A percentile compares a stretch with the other conserved stretches of the same genome.
These are phyloP conservation scores for Xylaria longipes DNA, from an alignment of 495 filamentous ascomycete genomes.

Conservation along the genomic window DNA sequence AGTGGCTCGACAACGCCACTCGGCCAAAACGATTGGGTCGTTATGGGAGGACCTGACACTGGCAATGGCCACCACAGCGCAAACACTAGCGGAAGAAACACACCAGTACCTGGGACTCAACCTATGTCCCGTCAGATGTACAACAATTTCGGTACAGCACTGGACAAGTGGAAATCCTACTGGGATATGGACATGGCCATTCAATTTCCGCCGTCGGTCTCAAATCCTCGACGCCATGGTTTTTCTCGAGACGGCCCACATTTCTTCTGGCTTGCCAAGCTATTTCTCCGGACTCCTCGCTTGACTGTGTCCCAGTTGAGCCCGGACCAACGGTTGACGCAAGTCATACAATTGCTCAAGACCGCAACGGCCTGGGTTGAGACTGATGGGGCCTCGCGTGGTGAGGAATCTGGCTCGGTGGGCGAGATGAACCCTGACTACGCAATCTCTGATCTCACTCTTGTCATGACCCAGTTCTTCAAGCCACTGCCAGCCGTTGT, in stretches of 20 bases:
- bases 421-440: constrained; percentile 66
- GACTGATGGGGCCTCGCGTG: constrained; percentile 56
- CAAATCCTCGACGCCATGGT: constrained; percentile 58
- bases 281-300: constrained; percentile 55
- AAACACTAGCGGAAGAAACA: constrained; percentile 54
- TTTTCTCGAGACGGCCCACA: constrained; percentile 70
- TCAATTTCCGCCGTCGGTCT: constrained; percentile 63
- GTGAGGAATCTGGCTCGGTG: constrained; percentile 63
- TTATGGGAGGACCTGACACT: constrained; percentile 39
- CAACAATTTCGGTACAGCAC: constrained; percentile 48
- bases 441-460: constrained; percentile 63
- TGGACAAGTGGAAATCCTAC: constrained; percentile 69
- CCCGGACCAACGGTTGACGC: constrained; percentile 62
- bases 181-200: constrained; percentile 70
- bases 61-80: constrained; percentile 36
- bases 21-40: constrained; percentile 57
- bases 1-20: constrained; percentile 52
- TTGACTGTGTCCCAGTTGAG: constrained; percentile 53
- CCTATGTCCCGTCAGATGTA: constrained; percentile 40
- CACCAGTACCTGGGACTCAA: constrained; percentile 50
- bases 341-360: constrained; percentile 64
- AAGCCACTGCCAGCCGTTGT: constrained; percentile 50
- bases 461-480: constrained; percentile 73
- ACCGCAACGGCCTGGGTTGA: constrained; percentile 61
- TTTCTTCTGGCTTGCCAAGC: constrained; percentile 69